Evolutionary conservation across 257 asterid genomes (phyloP).

Genomic region (Orobanche coerulescens): DNA sequence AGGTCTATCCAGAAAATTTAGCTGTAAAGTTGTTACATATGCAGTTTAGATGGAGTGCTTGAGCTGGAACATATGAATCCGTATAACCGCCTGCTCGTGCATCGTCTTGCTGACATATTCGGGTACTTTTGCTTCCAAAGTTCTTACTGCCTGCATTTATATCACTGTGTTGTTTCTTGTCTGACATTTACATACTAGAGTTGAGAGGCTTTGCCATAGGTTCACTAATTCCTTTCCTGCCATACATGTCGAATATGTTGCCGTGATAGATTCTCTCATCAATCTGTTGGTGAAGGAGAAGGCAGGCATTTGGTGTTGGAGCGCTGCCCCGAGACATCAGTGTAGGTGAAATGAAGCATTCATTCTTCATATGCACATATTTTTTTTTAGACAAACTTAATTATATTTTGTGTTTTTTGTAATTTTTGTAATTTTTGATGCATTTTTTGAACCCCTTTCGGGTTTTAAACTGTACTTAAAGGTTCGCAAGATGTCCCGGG

Average conservation of each 20-base stretch:
- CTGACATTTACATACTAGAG: background rate
- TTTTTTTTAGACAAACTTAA: background rate
- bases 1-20: slow-evolving; percentile 15
- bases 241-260: slow-evolving; percentile 19
- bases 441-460: slow-evolving; percentile 7
- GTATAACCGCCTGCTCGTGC: slow-evolving; percentile 71
- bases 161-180: slow-evolving; percentile 9
- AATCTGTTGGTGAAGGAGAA: slow-evolving; percentile 92
- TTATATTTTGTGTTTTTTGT: background rate
- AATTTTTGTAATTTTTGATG: too few relatives aligned
- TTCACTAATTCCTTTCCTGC: slow-evolving; percentile 13
- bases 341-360: slow-evolving; percentile 45
- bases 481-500: background rate
- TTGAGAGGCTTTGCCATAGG: slow-evolving; percentile 1
- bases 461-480: background rate
- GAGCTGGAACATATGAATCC: slow-evolving; percentile 82
- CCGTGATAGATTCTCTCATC: slow-evolving; percentile 67
- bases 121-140: slow-evolving; percentile 43
- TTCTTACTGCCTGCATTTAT: background rate
- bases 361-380: background rate
- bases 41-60: slow-evolving; percentile 62
- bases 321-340: slow-evolving; percentile 65
- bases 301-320: slow-evolving; percentile 75
- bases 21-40: slow-evolving; percentile 18
- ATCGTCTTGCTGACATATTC: slow-evolving; percentile 89